Evolutionary conservation across 805 yeast species (phyloP).

Genomic region (Blastobotrys chiropterorum): DNA sequence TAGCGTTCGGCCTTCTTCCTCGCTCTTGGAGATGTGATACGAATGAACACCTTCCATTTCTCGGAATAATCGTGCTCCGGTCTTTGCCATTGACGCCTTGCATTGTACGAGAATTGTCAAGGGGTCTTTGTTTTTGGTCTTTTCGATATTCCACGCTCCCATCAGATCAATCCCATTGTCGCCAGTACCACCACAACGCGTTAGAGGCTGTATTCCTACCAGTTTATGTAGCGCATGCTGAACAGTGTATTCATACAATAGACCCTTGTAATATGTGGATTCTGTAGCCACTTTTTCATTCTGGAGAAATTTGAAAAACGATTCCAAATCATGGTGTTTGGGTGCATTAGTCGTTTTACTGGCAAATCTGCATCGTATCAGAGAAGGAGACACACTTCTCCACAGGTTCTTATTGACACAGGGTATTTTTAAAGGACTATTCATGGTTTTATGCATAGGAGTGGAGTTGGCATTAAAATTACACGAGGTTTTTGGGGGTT

Average conservation of each 20-base stretch:
- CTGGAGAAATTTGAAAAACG: slow-evolving; percentile 27
- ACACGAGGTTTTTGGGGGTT: too few relatives aligned
- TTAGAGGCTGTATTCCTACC: slow-evolving; percentile 35
- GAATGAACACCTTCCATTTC: slow-evolving; percentile 48
- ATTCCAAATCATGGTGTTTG: slow-evolving; percentile 30
- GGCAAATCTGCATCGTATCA: not conserved
- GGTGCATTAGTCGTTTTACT: slow-evolving; percentile 2
- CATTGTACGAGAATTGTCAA: slow-evolving; percentile 46
- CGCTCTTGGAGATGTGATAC: slow-evolving; percentile 7
- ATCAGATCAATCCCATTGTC: slow-evolving; percentile 54
- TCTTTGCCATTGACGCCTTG: slow-evolving; percentile 41
- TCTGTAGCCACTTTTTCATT: slow-evolving; percentile 10
- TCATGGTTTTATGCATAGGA: too few relatives aligned
- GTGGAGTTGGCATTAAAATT: too few relatives aligned
- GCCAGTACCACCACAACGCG: slow-evolving; percentile 48
- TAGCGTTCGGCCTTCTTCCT: not conserved
- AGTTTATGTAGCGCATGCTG: slow-evolving; percentile 35
- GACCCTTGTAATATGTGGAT: slow-evolving; percentile 47
- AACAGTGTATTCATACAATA: slow-evolving; percentile 46
- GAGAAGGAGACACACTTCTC: too few relatives aligned
- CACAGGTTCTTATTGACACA: too few relatives aligned
- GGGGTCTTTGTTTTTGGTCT: not conserved
- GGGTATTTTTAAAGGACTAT: too few relatives aligned
- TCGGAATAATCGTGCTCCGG: slow-evolving; percentile 43
- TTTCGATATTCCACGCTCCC: slow-evolving; percentile 42